Evolutionary conservation across 257 asterid species (phyloP).

Genomic region (Lavandula angustifolia): DNA sequence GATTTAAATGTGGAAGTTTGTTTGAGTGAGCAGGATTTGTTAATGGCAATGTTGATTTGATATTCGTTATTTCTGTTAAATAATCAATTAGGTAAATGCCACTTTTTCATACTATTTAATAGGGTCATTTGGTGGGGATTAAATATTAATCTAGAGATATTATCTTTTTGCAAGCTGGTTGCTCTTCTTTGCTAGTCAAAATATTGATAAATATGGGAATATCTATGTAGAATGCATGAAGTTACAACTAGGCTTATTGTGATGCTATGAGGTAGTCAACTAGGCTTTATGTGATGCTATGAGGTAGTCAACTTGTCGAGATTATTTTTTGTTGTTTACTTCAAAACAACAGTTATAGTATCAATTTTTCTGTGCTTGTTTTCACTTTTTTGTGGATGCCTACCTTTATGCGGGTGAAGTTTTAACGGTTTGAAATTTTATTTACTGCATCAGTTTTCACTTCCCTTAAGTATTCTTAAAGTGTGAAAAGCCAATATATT

Average conservation of each 20-base stretch:
- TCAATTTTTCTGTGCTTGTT: neutral
- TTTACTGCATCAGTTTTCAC: neutral
- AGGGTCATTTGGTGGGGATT: no score
- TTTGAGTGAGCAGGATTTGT: conserved; percentile 15
- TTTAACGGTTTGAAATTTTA: conserved; percentile 2
- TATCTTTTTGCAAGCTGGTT: no score
- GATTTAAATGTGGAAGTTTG: conserved; percentile 22
- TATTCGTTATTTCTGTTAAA: neutral
- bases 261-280: neutral
- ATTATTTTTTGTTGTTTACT: conserved; percentile 16
- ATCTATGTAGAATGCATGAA: conserved; percentile 1
- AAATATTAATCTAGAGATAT: no score
- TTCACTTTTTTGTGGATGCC: conserved; percentile 17
- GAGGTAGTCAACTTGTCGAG: neutral
- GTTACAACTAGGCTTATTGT: no score
- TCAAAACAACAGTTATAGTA: neutral
- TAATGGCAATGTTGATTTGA: neutral
- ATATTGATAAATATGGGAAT: no score
- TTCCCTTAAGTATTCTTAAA: conserved; percentile 1
- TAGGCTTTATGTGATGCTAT: conserved; percentile 1
- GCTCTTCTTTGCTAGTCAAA: no score
- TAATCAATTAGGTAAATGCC: no score
- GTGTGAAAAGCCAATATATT: neutral
- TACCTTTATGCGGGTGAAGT: conserved; percentile 8
- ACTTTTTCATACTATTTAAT: no score